These are phyloP conservation scores for Piper betle DNA, from an alignment of 164 flowering plant genomes.

Conservation along the genomic window DNA sequence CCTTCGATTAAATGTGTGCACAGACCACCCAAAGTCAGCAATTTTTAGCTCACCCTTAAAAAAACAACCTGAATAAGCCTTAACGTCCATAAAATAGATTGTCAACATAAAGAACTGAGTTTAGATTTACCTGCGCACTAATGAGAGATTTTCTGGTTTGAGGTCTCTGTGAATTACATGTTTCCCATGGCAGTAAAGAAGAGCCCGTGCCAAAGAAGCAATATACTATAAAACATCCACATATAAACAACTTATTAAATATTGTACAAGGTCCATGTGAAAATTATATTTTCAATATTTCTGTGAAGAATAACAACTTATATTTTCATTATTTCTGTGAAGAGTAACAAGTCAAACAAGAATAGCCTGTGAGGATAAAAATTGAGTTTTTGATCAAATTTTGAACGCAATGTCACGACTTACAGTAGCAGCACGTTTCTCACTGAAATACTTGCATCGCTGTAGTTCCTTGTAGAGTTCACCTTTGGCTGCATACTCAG, in stretches of 20 bases:
- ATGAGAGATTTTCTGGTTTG: constrained; percentile 92
- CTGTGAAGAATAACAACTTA: too few relatives aligned
- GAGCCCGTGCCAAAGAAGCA: constrained; percentile 82
- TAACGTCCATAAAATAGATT: not conserved
- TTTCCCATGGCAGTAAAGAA: constrained; percentile 91
- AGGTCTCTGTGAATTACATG: constrained; percentile 97
- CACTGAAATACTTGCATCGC: constrained; percentile 84
- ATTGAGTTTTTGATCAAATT: not conserved
- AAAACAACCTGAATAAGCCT: not conserved
- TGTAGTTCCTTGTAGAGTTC: constrained; percentile 93
- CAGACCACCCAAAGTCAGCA: constrained; percentile 99
- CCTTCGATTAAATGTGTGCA: constrained; percentile 91
- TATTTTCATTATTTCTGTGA: too few relatives aligned
- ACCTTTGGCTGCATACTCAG: constrained; percentile 89
- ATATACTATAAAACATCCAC: constrained; percentile 40
- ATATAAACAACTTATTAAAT: not conserved
- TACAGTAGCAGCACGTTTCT: constrained; percentile 94
- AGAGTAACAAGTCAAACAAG: not conserved
- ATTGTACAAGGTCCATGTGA: too few relatives aligned
- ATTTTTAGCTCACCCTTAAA: constrained; percentile 89
- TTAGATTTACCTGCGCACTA: constrained; percentile 57
- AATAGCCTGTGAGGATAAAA: not conserved
- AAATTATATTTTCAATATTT: too few relatives aligned
- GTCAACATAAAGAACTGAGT: too few relatives aligned
- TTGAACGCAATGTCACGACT: constrained; percentile 8